Evolutionary conservation across 805 yeast genomes (phyloP).

Genomic region (Debaryomyces hansenii): DNA sequence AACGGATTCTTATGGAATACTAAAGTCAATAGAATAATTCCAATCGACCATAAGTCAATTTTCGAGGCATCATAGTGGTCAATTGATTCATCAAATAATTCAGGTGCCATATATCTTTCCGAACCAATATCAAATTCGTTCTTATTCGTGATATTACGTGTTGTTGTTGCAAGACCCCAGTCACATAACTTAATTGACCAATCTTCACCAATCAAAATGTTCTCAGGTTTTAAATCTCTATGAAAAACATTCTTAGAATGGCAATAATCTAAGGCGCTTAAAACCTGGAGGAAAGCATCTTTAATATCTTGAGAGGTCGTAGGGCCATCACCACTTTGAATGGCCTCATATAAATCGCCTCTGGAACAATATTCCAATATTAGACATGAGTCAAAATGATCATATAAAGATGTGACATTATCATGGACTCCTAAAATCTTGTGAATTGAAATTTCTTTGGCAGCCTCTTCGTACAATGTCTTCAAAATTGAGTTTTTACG

Average conservation of each 20-base stretch:
- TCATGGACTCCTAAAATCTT: constrained; percentile 55
- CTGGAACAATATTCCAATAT: constrained; percentile 80
- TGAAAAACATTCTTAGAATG: constrained; percentile 51
- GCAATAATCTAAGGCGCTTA: constrained; percentile 51
- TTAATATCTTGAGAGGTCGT: constrained; percentile 53
- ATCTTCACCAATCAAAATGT: constrained; percentile 52
- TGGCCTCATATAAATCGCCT: constrained; percentile 84
- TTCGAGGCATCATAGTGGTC: constrained; percentile 74
- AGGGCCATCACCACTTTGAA: constrained; percentile 65
- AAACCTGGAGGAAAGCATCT: constrained; percentile 52
- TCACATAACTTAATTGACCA: constrained; percentile 60
- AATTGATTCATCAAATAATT: constrained; percentile 63
- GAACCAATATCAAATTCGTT: constrained; percentile 77
- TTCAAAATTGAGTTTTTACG: constrained; percentile 25
- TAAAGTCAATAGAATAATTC: constrained; percentile 76
- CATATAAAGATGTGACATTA: constrained; percentile 47
- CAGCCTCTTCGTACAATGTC: constrained; percentile 52
- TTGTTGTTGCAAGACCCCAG: constrained; percentile 60
- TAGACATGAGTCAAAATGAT: constrained; percentile 52
- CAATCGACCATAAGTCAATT: constrained; percentile 88
- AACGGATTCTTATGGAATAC: constrained; percentile 91
- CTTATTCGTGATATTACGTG: constrained; percentile 53
- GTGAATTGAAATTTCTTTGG: constrained; percentile 67
- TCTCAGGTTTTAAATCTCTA: constrained; percentile 60
- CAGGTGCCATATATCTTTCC: constrained; percentile 95